These are phyloP conservation scores for Fagopyrum tataricum DNA, from an alignment of 148 eudicot genomes.

Conservation along the genomic window DNA sequence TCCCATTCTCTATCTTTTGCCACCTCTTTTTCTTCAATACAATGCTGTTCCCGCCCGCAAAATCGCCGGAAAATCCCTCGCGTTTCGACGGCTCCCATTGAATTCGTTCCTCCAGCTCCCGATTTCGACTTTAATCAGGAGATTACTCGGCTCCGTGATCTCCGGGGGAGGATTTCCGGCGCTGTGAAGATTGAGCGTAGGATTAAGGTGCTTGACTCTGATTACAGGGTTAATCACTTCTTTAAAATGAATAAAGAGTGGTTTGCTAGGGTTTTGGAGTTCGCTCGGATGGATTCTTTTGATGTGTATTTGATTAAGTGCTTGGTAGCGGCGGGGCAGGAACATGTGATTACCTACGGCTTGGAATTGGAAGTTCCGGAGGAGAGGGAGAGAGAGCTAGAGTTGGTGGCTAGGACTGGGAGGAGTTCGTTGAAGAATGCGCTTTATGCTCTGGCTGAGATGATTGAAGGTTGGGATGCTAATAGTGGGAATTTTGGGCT, in stretches of 20 bases:
- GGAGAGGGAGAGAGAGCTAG: conserved; percentile 20
- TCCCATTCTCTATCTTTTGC: conserved; percentile 6
- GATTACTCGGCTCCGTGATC: conserved; percentile 35
- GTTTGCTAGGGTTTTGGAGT: conserved; percentile 35
- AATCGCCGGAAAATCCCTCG: conserved; percentile 21
- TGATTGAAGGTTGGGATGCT: conserved; percentile 66
- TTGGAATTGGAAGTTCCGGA: conserved; percentile 7
- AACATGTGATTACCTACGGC: conserved; percentile 40
- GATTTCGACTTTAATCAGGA: conserved; percentile 40
- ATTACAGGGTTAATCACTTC: conserved; percentile 45
- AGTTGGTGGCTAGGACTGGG: conserved; percentile 15
- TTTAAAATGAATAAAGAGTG: conserved; percentile 19
- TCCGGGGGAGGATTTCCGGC: conserved; percentile 27
- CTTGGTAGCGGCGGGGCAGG: conserved; percentile 75
- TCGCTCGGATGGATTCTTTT: conserved; percentile 28
- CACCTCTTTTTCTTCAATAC: conserved; percentile 14
- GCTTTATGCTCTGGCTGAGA: conserved; percentile 60
- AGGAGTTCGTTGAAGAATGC: conserved; percentile 60
- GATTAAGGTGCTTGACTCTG: conserved; percentile 34
- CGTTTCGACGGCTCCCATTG: conserved; percentile 59
- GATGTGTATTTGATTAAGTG: conserved; percentile 79
- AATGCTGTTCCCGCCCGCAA: conserved; percentile 2
- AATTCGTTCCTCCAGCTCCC: conserved; percentile 49
- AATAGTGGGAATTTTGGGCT: conserved; percentile 15
- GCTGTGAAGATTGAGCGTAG: conserved; percentile 25